phyloP scores from a whole-genome alignment of 805 yeast genomes.

The Millerozyma miso region DNA sequence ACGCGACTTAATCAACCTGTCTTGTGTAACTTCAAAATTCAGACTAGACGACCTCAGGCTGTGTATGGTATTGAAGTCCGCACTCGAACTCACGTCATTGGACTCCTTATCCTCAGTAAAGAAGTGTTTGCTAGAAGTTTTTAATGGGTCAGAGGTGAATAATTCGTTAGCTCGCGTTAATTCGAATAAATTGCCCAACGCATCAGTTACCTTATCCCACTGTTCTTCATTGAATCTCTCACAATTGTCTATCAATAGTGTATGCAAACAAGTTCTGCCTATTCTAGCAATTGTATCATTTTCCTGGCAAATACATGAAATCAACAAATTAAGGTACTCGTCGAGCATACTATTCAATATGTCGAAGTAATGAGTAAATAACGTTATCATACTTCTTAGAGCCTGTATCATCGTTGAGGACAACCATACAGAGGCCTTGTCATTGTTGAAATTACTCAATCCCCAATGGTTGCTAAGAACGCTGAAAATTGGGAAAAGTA shows the following conservation, averaged over 20 bases:
- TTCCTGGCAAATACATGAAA: conserved; percentile 91
- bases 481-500: conserved; percentile 86
- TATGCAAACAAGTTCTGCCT: conserved; percentile 85
- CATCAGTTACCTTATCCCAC: conserved; percentile 68
- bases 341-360: conserved; percentile 69
- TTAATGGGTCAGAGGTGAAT: conserved; percentile 56
- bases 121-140: conserved; percentile 7
- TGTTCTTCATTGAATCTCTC: conserved; percentile 57
- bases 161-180: conserved; percentile 84
- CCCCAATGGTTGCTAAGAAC: conserved; percentile 76
- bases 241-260: conserved; percentile 72
- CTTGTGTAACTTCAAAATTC: conserved; percentile 25
- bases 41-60: background rate
- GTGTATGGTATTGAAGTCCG: background rate
- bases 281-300: conserved; percentile 95
- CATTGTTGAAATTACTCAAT: conserved; percentile 64
- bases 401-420: conserved; percentile 97
- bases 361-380: conserved; percentile 79
- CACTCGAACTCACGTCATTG: conserved; percentile 18
- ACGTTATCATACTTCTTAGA: conserved; percentile 75
- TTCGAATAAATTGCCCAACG: conserved; percentile 68
- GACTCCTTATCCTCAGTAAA: conserved; percentile 26
- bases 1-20: conserved; percentile 40
- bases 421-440: conserved; percentile 90
- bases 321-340: conserved; percentile 72